Conservation (phyloP, 2,329 filamentous ascomycete genomes). For the Geoglossum cookeanum region DNA sequence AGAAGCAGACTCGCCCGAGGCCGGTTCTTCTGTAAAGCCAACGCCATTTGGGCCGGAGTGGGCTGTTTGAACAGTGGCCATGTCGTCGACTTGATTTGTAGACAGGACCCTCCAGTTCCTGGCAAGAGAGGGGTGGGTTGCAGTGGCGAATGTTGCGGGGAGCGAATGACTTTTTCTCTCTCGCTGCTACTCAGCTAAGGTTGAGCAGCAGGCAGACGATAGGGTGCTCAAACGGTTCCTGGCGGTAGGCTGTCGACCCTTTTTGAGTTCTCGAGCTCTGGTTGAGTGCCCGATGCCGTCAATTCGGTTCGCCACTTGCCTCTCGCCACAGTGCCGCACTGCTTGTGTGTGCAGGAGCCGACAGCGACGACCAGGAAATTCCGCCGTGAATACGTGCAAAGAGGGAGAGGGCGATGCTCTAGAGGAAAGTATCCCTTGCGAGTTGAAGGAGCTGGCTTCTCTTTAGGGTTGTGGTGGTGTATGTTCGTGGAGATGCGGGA, state of each 20-base stretch:
- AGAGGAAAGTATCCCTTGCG: background rate
- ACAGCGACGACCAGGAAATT: background rate
- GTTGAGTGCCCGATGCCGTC: background rate
- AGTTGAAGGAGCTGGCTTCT: background rate
- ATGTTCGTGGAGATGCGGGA: background rate
- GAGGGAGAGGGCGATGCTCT: background rate
- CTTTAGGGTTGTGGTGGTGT: background rate
- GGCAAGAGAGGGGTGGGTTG: background rate
- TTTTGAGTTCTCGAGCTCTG: background rate
- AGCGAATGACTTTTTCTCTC: background rate
- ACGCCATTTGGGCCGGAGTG: background rate
- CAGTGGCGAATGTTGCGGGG: background rate
- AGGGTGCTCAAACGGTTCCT: no score
- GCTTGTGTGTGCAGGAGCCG: background rate
- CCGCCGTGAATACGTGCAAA: background rate
- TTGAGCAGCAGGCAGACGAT: no score
- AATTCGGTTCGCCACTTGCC: no score
- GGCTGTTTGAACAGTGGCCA: background rate
- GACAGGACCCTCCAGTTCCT: background rate
- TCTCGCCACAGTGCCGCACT: no score
- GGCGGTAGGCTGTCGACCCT: no score
- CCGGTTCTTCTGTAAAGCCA: constrained; percentile 11
- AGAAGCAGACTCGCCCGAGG: constrained; percentile 22
- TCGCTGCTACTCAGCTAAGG: background rate
- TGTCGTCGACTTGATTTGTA: background rate